These are phyloP conservation scores for Coemansia biformis DNA, from an alignment of 192 early-diverging fungal genomes.

Conservation along the genomic window DNA sequence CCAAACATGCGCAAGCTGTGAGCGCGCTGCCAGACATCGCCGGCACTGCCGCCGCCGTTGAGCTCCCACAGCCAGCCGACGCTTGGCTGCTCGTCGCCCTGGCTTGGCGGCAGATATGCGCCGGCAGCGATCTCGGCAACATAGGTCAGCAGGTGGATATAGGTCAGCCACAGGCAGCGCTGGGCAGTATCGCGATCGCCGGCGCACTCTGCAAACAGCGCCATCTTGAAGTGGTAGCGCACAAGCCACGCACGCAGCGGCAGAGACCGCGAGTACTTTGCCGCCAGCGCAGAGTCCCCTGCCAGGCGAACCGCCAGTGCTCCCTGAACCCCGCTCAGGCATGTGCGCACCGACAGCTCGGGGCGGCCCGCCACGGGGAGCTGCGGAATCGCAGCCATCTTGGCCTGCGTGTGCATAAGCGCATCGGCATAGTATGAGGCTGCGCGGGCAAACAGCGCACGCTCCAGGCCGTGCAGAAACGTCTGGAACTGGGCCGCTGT, in stretches of 20 bases:
- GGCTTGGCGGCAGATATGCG: constrained; percentile 21
- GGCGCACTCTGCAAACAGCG: constrained; percentile 27
- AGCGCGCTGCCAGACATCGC: constrained; percentile 17
- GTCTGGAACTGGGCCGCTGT: constrained; percentile 25
- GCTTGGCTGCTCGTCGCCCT: constrained; percentile 2
- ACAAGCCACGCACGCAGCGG: constrained; percentile 42
- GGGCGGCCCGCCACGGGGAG: constrained; percentile 14
- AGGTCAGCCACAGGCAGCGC: constrained; percentile 37
- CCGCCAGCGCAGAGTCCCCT: constrained; percentile 5
- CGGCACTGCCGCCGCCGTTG: constrained; percentile 14
- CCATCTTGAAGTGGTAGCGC: constrained; percentile 41
- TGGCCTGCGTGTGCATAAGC: constrained; percentile 34
- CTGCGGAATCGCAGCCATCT: constrained; percentile 18
- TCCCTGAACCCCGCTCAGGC: too few species aligned
- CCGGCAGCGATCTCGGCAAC: constrained; percentile 28
- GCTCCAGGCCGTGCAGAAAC: constrained; percentile 23
- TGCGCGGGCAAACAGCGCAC: constrained; percentile 11
- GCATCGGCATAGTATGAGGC: constrained; percentile 24
- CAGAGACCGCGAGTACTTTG: constrained; percentile 14
- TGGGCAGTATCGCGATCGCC: constrained; percentile 39
- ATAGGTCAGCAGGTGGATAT: constrained; percentile 18
- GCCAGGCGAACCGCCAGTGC: neutral
- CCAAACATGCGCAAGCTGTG: constrained; percentile 41
- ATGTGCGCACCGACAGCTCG: neutral
- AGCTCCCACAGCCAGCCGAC: constrained; percentile 37